Base-by-base conservation (phyloP, 257 asterid genomes). In the Catharanthus roseus region DNA sequence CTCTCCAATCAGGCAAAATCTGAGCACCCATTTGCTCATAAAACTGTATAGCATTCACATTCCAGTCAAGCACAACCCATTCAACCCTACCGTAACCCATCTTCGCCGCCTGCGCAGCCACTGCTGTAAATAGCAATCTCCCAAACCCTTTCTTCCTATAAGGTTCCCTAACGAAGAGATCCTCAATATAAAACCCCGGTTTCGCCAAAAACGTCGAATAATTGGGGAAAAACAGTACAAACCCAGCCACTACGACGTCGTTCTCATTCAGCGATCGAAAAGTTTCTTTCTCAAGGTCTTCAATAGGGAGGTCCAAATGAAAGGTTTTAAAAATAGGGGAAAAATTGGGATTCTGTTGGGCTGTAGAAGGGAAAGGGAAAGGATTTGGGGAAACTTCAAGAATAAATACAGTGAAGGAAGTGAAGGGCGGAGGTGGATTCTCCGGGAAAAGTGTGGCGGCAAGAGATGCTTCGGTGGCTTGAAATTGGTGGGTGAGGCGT, bases 11-110 rank as follows among this genome's bases (percentile, higher is more conserved):
- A 19, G 87, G 91, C 73, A 82, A 50, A 26, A 93, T 64, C 78
- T 89, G 65, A 7, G 97, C 96, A 41, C 96, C 96, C 90, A 91
- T 89, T 78, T 83, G 85, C 87, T 91, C 95, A 60, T 89, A 93
- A 65, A 93, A 93, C 54, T 67, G 57, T 0, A 90, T 80, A 28
- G 97, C 97, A 71, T 83, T 87, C 65, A 63, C 79, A 44, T 93
- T 93, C 96, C 97, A 88, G 68, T 91, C 96, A 33, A 89, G 85
- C 57, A 89, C 97, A 77, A 88, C 97, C 99, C 97, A 90, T 70
- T 93, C 98, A 79, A 92, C 96, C 47, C 95, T 83, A 23, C 92
- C 96, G 34, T 84, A 87, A 53, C 96, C 96, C 95, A 91, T 86
- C 82, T 84, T 89, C 44, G 97, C 90, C 42, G 97, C 99, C 83